Percentiles rank a stretch among this genome's conserved stretches.
These are phyloP conservation scores for Hibiscus tridactylites DNA, from an alignment of 345 rosid species.

Conservation along the genomic window DNA sequence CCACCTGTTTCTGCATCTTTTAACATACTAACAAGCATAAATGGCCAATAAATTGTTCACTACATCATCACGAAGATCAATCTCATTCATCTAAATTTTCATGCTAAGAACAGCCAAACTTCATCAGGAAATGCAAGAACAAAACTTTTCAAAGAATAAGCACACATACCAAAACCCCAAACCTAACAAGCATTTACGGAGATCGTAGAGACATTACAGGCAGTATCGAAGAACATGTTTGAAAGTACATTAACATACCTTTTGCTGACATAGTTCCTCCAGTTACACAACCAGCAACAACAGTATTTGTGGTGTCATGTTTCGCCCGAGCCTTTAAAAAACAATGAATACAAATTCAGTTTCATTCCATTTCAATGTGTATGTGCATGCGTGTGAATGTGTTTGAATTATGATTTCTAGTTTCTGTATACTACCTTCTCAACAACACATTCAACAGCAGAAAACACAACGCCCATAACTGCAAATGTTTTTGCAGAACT, in stretches of 20 bases:
- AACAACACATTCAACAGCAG: slow-evolving; percentile 77
- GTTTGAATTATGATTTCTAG: neutral
- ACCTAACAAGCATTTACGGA: neutral
- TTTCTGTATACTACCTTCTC: slow-evolving; percentile 57
- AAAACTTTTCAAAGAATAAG: neutral
- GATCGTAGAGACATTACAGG: neutral
- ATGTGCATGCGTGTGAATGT: neutral
- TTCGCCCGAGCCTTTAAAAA: slow-evolving; percentile 69
- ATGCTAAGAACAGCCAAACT: neutral
- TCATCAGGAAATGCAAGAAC: neutral
- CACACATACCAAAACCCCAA: too few species aligned
- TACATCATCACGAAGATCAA: neutral
- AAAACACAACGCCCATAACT: slow-evolving; percentile 83
- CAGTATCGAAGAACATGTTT: neutral
- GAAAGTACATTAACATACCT: slow-evolving; percentile 34
- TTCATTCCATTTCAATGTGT: neutral
- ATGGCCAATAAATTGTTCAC: neutral
- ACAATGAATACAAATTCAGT: neutral
- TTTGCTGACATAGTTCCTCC: slow-evolving; percentile 80
- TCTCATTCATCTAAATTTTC: neutral
- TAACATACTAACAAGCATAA: neutral
- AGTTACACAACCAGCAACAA: slow-evolving; percentile 84
- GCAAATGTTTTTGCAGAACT: slow-evolving; percentile 84
- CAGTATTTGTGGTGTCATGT: slow-evolving; percentile 75
- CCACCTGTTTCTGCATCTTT: neutral